A percentile compares a stretch with the other conserved stretches of the same genome.
Conservation (phyloP, 2,329 filamentous ascomycete genomes). For the Epichloe sp. region DNA sequence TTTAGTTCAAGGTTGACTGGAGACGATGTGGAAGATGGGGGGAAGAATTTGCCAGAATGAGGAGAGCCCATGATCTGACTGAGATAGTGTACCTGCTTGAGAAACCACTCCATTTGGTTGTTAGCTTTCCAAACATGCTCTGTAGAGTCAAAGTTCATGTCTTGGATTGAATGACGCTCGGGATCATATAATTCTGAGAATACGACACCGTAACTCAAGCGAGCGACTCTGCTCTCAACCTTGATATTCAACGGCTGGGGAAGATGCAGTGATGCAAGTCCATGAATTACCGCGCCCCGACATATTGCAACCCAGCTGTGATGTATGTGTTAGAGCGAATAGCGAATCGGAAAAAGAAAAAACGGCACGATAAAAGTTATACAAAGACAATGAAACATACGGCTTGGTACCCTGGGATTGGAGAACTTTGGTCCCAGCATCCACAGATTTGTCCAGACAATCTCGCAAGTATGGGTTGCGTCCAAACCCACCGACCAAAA, state of each 20-base stretch:
- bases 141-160: constrained; percentile 8
- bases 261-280: constrained; percentile 4
- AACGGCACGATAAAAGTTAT: not conserved
- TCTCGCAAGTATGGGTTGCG: constrained; percentile 16
- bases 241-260: constrained; percentile 3
- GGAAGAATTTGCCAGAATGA: not conserved
- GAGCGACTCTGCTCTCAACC: constrained; percentile 14
- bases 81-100: constrained; percentile 1
- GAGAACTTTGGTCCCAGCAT: constrained; percentile 12
- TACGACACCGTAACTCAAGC: constrained; percentile 15
- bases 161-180: not conserved
- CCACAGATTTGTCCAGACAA: constrained; percentile 4
- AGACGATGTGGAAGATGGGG: not conserved
- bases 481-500: constrained; percentile 28
- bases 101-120: constrained; percentile 18
- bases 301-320: constrained; percentile 23
- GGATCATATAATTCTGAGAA: not conserved
- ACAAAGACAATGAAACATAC: constrained; percentile 15
- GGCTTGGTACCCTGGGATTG: constrained; percentile 18
- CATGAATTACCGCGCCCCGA: constrained; percentile 19
- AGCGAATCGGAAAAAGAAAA: not conserved
- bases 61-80: not conserved
- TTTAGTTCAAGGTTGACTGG: not conserved
- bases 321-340: not conserved
- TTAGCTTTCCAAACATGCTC: not conserved